Evolutionary conservation across 306 rosid genomes (phyloP), one percentile per base, ranked within the genome.

Genomic region (Lotus japonicus): DNA sequence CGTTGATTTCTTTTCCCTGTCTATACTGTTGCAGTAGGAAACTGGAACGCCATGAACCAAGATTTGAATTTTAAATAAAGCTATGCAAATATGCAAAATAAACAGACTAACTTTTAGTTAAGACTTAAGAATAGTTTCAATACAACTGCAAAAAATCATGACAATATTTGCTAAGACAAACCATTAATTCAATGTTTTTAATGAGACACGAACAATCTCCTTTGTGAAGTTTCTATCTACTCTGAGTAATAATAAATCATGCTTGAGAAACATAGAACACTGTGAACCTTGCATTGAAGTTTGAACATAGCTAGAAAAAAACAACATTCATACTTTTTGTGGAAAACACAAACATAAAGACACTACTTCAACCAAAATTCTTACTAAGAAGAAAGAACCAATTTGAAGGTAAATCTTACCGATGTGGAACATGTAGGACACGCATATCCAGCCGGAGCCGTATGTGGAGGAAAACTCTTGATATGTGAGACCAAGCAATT

Each of bases 371-470:
- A 46, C 43, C 31, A 70, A 54, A 26, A 55, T 46, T 1, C 23
- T 23, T 58, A 49, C 35, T 18, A 66, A 39, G 6, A 82, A 73
- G 13, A 54, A 10, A 41, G 57, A 73, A 65, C 61, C 42, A 11
- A 41, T 46, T 74, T 19, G 78, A 57, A 81, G 68, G 51, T 41
- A 78, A 52, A 66, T 73, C 88, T 74, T 85, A 95, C 99, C 79
- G 89, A 80, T 53, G 85, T 87, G 42, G 97, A 85, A 80, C 99
- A 95, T 46, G 81, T 70, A n/a, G 96, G 99, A 80, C 99, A 95
- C 44, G 63, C 89, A 50, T 91, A 95, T 81, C 99, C 99, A 71
- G 99, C 99, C 21, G 96, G 99, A 35, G 97, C 99, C 55, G 97
- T 95, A 71, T 91, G 95, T 0, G 84, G 84, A 72, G 97, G 96